Conservation (phyloP, 2,329 filamentous ascomycete genomes). For the Exophiala calicioides region DNA sequence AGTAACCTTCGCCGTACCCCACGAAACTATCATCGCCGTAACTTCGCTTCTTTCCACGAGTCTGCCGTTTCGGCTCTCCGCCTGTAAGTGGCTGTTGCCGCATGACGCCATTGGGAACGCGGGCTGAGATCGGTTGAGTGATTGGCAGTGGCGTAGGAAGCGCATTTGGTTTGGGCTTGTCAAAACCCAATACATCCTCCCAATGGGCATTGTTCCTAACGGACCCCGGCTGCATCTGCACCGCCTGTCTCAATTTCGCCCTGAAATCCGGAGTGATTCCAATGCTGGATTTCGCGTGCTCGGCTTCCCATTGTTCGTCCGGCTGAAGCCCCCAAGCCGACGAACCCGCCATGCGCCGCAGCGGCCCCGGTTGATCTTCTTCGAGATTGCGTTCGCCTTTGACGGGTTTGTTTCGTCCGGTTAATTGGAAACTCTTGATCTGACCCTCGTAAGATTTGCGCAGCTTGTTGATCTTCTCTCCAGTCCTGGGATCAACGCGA, state of each 20-base stretch:
- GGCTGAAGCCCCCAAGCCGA: conserved; percentile 48
- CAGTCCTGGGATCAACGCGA: conserved; percentile 60
- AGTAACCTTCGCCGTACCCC: conserved; percentile 53
- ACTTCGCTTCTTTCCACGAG: conserved; percentile 50
- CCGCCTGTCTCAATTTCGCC: conserved; percentile 46
- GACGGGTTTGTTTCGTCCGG: conserved; percentile 51
- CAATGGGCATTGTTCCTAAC: conserved; percentile 50
- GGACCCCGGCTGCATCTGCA: conserved; percentile 50
- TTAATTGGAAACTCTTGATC: conserved; percentile 48
- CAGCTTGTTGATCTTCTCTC: conserved; percentile 65
- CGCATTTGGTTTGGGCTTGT: conserved; percentile 44
- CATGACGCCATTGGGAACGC: conserved; percentile 30
- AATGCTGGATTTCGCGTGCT: conserved; percentile 51
- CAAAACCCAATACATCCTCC: conserved; percentile 50
- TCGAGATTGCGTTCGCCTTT: conserved; percentile 41
- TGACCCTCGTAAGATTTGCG: conserved; percentile 57
- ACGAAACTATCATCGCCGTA: conserved; percentile 55
- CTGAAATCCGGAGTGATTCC: conserved; percentile 44
- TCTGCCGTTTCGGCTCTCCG: conserved; percentile 45
- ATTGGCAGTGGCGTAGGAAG: conserved; percentile 34
- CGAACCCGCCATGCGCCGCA: conserved; percentile 36
- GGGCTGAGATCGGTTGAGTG: conserved; percentile 34
- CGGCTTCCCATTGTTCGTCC: conserved; percentile 54
- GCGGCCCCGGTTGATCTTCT: conserved; percentile 35
- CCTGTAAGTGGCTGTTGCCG: conserved; percentile 19